Evolutionary conservation across 2,329 filamentous ascomycete genomes (phyloP), one percentile per base, ranked within the genome.

Genomic region (Neonectria coccinea): DNA sequence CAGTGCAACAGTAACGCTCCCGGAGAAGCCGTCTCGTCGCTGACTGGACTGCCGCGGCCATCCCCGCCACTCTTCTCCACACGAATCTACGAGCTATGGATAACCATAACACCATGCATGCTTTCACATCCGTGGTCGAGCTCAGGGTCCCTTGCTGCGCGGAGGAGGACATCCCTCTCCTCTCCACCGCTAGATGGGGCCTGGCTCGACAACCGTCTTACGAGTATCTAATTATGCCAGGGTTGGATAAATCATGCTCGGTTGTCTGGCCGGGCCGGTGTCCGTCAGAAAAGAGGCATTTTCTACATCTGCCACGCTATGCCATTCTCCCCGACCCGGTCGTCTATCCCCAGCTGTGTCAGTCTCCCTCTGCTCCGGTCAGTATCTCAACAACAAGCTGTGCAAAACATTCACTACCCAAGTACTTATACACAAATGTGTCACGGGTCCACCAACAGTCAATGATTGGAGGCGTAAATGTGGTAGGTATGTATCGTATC

Each of bases 41-140:
- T 51, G 29, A 51, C n/a, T 51, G 48, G 48, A 33, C n/a, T 18
- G 48, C 16, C 11, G 3, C 27, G 5, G 14, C 29, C 27, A 36
- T 36, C 27, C 48, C 48, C 48, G 29, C 31, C 27, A 20, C 48
- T 33, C 48, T 33, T 51, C 48, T 51, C 48, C 48, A 36, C 48
- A 51, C 29, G 31, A 33, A 51, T 51, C 48, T 51, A 51, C 10
- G 29, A 33, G 48, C 48, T 51, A 51, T 51, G 12, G 58, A 70
- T 71, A 71, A 71, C 69, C 69, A 71, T 68, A 71, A 71, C 58
- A 59, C 65, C 68, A 70, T 71, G 65, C 69, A 62, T 71, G 59
- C 61, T 53, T 58, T 39, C 20, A 55, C n/a, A n/a, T 36, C 29
- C 22, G n/a, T n/a, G 31, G n/a, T 33, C 7, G 22, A 51, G 48